A percentile compares a stretch with the other conserved stretches of the same genome.
These are phyloP conservation scores for Miscanthus sacchariflorus DNA, from an alignment of 202 grass and related monocot genomes.

Conservation along the genomic window DNA sequence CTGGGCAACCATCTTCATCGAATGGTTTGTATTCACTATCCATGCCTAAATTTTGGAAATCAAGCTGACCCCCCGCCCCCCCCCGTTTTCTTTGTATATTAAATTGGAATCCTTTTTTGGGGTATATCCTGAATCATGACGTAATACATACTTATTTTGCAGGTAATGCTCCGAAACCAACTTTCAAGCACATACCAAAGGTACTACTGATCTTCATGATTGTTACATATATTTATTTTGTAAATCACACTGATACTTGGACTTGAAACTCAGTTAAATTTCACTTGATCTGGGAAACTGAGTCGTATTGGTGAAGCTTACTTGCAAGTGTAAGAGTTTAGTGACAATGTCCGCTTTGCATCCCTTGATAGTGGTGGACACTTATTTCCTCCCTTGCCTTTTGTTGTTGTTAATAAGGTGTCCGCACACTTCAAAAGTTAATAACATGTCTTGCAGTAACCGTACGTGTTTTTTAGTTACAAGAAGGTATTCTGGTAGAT, in stretches of 20 bases:
- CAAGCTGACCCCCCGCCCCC: neutral
- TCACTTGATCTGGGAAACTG: neutral
- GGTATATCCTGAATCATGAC: conserved; percentile 2
- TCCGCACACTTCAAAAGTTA: neutral
- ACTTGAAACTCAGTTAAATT: neutral
- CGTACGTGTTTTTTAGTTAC: neutral
- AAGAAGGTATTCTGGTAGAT: neutral
- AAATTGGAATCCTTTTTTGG: conserved; percentile 23
- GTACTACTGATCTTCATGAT: conserved; percentile 42
- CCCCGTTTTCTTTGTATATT: conserved; percentile 13
- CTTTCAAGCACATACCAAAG: conserved; percentile 98
- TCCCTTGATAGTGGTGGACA: neutral
- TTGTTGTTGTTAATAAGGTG: neutral
- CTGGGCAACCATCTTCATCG: conserved; percentile 79
- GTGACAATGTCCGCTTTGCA: neutral
- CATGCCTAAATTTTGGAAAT: neutral
- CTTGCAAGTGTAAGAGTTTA: neutral
- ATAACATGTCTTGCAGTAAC: neutral
- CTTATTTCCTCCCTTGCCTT: neutral
- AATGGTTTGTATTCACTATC: conserved; percentile 53
- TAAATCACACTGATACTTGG: conserved; percentile 18
- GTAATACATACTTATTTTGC: conserved; percentile 44
- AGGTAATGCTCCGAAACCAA: conserved; percentile 69
- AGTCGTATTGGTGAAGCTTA: neutral
- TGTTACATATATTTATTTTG: neutral